Conservation (phyloP, 2,329 filamentous ascomycete genomes). For the Apiospora koreana region DNA sequence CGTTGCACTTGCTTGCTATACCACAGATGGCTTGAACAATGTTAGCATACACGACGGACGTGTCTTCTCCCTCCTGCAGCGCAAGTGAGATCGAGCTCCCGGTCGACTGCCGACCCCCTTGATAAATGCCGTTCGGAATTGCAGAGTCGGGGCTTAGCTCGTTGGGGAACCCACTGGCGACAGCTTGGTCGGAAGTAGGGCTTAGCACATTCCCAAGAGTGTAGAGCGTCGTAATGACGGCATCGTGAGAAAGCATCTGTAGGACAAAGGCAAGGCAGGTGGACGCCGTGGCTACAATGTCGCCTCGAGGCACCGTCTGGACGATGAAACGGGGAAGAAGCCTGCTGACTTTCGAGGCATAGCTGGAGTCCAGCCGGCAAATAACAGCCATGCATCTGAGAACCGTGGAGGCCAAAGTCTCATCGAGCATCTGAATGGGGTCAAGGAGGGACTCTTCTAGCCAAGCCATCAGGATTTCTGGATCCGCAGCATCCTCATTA, state of each 20-base stretch:
- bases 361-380: slow-evolving; percentile 71
- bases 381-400: slow-evolving; percentile 82
- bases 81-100: slow-evolving; percentile 81
- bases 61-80: slow-evolving; percentile 76
- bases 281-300: slow-evolving; percentile 76
- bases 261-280: slow-evolving; percentile 81
- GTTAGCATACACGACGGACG: slow-evolving; percentile 74
- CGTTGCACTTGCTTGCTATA: slow-evolving; percentile 79
- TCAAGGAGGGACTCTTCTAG: slow-evolving; percentile 82
- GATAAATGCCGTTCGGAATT: slow-evolving; percentile 47
- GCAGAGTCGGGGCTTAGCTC: slow-evolving; percentile 41
- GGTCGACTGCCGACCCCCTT: slow-evolving; percentile 56
- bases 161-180: slow-evolving; percentile 50
- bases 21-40: slow-evolving; percentile 94
- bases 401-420: slow-evolving; percentile 73
- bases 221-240: slow-evolving; percentile 92
- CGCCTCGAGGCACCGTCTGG: slow-evolving; percentile 70
- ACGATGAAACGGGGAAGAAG: slow-evolving; percentile 86
- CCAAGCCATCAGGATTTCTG: slow-evolving; percentile 79
- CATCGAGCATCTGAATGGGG: slow-evolving; percentile 78
- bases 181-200: slow-evolving; percentile 59
- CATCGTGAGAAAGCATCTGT: slow-evolving; percentile 83
- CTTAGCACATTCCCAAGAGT: slow-evolving; percentile 95
- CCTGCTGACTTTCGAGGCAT: slow-evolving; percentile 75
- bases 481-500: slow-evolving; percentile 78